phyloP scores from a whole-genome alignment of 2,329 filamentous ascomycete species.

The Fusarium sp. region DNA sequence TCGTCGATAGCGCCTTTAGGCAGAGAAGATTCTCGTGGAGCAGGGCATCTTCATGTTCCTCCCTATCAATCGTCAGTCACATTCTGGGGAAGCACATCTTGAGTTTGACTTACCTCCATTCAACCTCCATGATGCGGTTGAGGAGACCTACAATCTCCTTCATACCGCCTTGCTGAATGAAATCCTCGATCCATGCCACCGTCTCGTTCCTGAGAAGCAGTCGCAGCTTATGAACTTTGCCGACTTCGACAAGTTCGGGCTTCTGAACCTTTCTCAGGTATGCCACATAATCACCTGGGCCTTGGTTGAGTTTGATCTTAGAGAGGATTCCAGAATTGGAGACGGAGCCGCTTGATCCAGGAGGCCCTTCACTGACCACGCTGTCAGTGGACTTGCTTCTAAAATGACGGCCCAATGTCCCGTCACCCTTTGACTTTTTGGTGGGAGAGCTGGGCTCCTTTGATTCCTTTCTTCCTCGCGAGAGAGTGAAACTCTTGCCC shows the following conservation, averaged over 20 bases:
- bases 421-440: slow-evolving; percentile 80
- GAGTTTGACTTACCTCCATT: slow-evolving; percentile 82
- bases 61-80: slow-evolving; percentile 62
- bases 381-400: slow-evolving; percentile 81
- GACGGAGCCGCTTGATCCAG: slow-evolving; percentile 63
- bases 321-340: slow-evolving; percentile 70
- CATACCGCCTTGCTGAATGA: slow-evolving; percentile 92
- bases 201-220: slow-evolving; percentile 93
- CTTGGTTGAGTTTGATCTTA: slow-evolving; percentile 79
- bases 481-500: slow-evolving; percentile 78
- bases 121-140: slow-evolving; percentile 92
- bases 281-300: slow-evolving; percentile 85
- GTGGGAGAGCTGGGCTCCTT: slow-evolving; percentile 73
- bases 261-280: slow-evolving; percentile 86
- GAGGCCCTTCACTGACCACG: slow-evolving; percentile 70
- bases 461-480: slow-evolving; percentile 72
- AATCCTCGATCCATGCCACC: slow-evolving; percentile 93
- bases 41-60: slow-evolving; percentile 94
- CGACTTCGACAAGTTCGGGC: slow-evolving; percentile 89
- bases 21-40: slow-evolving; percentile 93
- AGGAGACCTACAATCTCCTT: slow-evolving; percentile 87
- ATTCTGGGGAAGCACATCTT: not conserved
- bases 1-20: slow-evolving; percentile 94
- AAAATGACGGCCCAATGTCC: slow-evolving; percentile 71
- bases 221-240: slow-evolving; percentile 92